Percentiles rank a stretch among this genome's conserved stretches.
These are phyloP conservation scores for Leccinum barrowsii DNA, from an alignment of 768 basidiomycete species.

Conservation along the genomic window DNA sequence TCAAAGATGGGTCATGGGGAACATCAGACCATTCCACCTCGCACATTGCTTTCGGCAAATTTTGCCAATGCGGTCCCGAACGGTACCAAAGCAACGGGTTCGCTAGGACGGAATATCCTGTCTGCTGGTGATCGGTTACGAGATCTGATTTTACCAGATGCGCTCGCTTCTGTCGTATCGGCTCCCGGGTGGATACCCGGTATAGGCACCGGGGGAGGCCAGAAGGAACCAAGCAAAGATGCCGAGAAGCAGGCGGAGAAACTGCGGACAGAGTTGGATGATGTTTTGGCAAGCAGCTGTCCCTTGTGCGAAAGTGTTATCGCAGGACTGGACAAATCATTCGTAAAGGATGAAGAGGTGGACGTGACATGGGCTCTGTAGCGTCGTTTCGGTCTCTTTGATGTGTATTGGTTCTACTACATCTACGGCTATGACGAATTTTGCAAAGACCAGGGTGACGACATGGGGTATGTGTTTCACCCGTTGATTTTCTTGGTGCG, in stretches of 20 bases:
- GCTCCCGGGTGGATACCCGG: slow-evolving; percentile 76
- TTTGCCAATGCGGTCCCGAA: slow-evolving; percentile 61
- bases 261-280: slow-evolving; percentile 82
- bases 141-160: slow-evolving; percentile 92
- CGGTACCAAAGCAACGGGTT: slow-evolving; percentile 60
- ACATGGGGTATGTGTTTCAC: slow-evolving; percentile 31
- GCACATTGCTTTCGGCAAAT: slow-evolving; percentile 72
- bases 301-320: slow-evolving; percentile 92
- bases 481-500: slow-evolving; percentile 80
- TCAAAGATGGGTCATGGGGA: slow-evolving; percentile 31
- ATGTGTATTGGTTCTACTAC: slow-evolving; percentile 11
- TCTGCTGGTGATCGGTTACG: slow-evolving; percentile 87
- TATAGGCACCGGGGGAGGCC: slow-evolving; percentile 48
- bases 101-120: slow-evolving; percentile 75
- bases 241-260: slow-evolving; percentile 64
- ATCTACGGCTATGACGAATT: slow-evolving; percentile 1
- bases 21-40: slow-evolving; percentile 35
- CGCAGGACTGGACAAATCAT: slow-evolving; percentile 81
- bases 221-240: slow-evolving; percentile 43
- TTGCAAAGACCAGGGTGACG: not conserved
- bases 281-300: slow-evolving; percentile 83
- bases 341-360: slow-evolving; percentile 73
- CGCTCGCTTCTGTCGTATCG: slow-evolving; percentile 80
- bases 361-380: slow-evolving; percentile 77
- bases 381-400: not conserved